Conservation (phyloP, 306 rosid species). For the Rubus idaeus region DNA sequence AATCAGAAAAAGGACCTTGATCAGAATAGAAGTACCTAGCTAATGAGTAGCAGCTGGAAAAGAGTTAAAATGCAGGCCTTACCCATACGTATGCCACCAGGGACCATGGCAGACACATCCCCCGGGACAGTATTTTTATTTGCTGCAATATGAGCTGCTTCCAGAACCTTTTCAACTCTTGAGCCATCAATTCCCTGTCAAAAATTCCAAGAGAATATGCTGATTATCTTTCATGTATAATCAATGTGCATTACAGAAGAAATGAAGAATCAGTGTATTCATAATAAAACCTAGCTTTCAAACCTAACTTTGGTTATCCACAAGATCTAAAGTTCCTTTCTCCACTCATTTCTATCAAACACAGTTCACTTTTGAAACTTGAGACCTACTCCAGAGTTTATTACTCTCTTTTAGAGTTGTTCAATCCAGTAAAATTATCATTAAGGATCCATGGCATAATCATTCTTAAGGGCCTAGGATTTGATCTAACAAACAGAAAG, state of each 20-base stretch:
- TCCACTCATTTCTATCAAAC: constrained; percentile 1
- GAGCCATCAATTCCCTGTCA: constrained; percentile 92
- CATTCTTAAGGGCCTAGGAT: background rate
- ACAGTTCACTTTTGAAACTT: constrained; percentile 12
- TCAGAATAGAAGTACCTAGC: constrained; percentile 18
- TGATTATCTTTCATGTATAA: background rate
- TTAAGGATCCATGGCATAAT: background rate
- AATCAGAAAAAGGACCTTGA: constrained; percentile 8
- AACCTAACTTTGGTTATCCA: background rate
- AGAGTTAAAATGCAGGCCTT: constrained; percentile 20
- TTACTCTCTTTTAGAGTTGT: constrained; percentile 10
- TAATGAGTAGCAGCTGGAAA: constrained; percentile 16
- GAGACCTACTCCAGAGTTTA: background rate
- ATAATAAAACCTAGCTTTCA: background rate
- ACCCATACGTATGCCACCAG: constrained; percentile 98
- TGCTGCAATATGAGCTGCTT: constrained; percentile 85
- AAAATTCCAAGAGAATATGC: constrained; percentile 3
- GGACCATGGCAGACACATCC: constrained; percentile 98
- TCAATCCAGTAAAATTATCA: background rate
- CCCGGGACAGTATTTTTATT: constrained; percentile 98
- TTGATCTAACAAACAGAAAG: background rate
- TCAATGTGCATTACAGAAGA: constrained; percentile 1
- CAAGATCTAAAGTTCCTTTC: background rate
- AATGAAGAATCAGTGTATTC: background rate
- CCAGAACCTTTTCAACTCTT: constrained; percentile 93